Base-by-base conservation (phyloP, 2,329 filamentous ascomycete species). In the Xylariaceae sp. region DNA sequence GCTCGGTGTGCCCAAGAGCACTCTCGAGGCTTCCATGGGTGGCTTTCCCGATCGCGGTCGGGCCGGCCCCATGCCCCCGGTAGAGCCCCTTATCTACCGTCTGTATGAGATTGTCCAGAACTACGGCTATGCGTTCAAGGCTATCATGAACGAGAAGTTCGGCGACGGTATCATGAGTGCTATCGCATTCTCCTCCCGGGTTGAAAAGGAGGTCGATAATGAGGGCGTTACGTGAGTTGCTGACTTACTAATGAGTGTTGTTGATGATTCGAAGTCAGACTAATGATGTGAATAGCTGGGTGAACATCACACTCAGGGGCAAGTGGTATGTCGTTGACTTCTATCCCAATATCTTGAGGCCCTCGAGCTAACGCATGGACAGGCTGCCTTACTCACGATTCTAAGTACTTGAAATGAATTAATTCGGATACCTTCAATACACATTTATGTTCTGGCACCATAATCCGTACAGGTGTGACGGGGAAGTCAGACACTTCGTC, bases 151-250 rank as follows among this genome's bases (percentile, higher is more conserved):
- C 67, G 93, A 97, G 82, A 97, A 97, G 80, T 92, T 91, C 71
- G 89, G 89, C 0, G 89, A 92, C 72, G 93, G 93, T 1, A 97
- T 97, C 71, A 97, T 97, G 93, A 96, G 91, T 72, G 93, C 92
- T 0, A 96, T 97, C 71, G 86, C 86, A 13, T 97, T 96, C 74
- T 89, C 86, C 55, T 96, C 91, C 0, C 91, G 91, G 71, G 89
- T 97, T 2, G 91, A 97, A 73, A 96, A 95, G 82, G 93, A 97
- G 82, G 86, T 87, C 1, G 93, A 97, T 73, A 85, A 88, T 62
- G 84, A 89, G 68, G 92, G 92, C 3, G 82, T 84, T 56, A 80
- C 88, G 66, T 73, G 58, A 68, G 71, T 71, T 4, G 11, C 17
- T 49, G n/a, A 9, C 34, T 48, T 39, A 11, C 13, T 9, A 30